These are phyloP conservation scores for Penicillium silybi DNA, from an alignment of 495 filamentous ascomycete genomes.

Conservation along the genomic window DNA sequence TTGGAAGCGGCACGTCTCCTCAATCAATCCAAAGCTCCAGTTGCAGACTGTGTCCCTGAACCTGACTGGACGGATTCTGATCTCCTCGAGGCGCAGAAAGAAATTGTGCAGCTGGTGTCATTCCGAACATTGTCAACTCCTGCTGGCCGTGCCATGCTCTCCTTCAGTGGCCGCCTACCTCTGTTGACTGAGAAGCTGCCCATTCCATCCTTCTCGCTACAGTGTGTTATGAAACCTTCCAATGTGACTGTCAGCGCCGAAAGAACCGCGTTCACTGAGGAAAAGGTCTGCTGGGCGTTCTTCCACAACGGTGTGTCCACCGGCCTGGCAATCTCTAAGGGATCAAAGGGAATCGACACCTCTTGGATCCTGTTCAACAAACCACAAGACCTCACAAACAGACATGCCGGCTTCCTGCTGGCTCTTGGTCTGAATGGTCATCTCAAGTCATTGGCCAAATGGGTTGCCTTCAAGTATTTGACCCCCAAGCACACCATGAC, in stretches of 20 bases:
- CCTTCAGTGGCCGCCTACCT: conserved; percentile 78
- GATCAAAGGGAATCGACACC: conserved; percentile 91
- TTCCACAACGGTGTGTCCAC: conserved; percentile 94
- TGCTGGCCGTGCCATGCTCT: conserved; percentile 75
- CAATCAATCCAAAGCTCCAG: conserved; percentile 69
- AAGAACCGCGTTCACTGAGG: conserved; percentile 76
- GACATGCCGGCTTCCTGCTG: conserved; percentile 89
- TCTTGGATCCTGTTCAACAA: conserved; percentile 99
- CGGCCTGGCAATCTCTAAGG: conserved; percentile 82
- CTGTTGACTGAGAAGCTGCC: conserved; percentile 86
- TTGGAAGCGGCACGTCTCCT: conserved; percentile 75
- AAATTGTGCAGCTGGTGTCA: conserved; percentile 76
- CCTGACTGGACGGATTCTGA: conserved; percentile 79
- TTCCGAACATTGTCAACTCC: conserved; percentile 84
- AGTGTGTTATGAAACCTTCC: conserved; percentile 83
- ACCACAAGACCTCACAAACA: conserved; percentile 82
- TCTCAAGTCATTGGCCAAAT: conserved; percentile 87
- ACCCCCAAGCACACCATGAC: conserved; percentile 99
- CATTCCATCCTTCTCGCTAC: conserved; percentile 80
- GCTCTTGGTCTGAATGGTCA: conserved; percentile 95
- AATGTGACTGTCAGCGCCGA: conserved; percentile 88
- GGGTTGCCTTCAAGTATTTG: conserved; percentile 97
- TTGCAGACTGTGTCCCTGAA: conserved; percentile 71
- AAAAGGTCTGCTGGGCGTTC: conserved; percentile 96
- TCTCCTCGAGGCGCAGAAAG: conserved; percentile 90